Base-by-base conservation (phyloP, 306 rosid species). In the Alnus glutinosa region DNA sequence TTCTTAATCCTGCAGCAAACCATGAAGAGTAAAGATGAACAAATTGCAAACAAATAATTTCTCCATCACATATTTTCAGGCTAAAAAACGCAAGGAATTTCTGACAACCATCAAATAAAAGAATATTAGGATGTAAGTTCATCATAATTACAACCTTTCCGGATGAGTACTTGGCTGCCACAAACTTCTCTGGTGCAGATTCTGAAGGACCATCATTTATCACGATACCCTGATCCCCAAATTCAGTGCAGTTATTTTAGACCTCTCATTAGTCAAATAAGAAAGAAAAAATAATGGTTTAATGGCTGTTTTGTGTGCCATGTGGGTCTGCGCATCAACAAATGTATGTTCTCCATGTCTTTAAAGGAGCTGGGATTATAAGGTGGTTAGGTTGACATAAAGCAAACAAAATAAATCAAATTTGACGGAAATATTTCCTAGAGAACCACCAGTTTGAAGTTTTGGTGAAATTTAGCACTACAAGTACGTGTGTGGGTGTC, bases 1-100 rank as follows among this genome's bases (percentile, higher is more conserved):
- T 82, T 94, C 89, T 79, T 84, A 92, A 76, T 87, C 97, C 94
- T 91, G 98, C 97, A 94, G 76, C 79, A 89, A 89, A 88, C 84
- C 87, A 82, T 86, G 77, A 69, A 83, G 85, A 86, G 74, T 78
- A 82, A 85, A 83, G 73, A 86, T 86, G 89, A 92, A 91, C 79
- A 85, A 61, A 79, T 84, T 70, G 84, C 46, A 69, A 61, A 79
- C 55, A 55, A 30, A 69, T 12, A 7, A 52, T 68, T 81, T 73
- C 70, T 16, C 57, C 10, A 3, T 19, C 75, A 23, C 57, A 44
- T 70, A 59, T 73, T 70, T 63, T 72, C 32, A 76, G 46, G 84
- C 55, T 76, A 76, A 59, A 67, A 61, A 42, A 74, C 58, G 69
- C 36, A 63, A 75, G 50, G 74, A 79, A 18, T 32, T 62, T 73